Conservation (phyloP, 2,329 filamentous ascomycete species). For the Arthrobotrys iridis region DNA sequence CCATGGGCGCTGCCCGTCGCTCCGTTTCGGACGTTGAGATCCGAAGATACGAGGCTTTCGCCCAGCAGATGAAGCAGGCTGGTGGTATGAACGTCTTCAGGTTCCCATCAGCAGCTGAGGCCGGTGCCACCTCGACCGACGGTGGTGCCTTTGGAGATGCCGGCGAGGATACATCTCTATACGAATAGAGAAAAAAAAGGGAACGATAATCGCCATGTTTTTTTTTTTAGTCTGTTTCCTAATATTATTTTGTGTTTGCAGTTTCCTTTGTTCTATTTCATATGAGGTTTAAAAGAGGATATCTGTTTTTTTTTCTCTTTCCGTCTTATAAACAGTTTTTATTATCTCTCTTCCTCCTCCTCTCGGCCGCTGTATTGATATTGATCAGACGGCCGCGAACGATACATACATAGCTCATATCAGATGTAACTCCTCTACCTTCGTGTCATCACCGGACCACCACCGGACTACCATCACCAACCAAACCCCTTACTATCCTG, state of each 20-base stretch:
- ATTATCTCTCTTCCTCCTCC: background rate
- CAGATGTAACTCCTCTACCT: conserved; percentile 16
- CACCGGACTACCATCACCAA: background rate
- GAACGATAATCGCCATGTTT: conserved; percentile 1
- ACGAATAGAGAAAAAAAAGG: conserved; percentile 74
- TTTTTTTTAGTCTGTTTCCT: conserved; percentile 48
- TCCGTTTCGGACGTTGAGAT: conserved; percentile 98
- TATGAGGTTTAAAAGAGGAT: conserved; percentile 56
- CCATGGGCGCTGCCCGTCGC: conserved; percentile 91
- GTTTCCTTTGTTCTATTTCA: conserved; percentile 55
- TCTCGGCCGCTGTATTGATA: background rate
- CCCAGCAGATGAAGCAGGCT: conserved; percentile 98
- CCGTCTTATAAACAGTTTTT: background rate
- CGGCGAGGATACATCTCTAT: conserved; percentile 95
- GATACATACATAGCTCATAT: background rate
- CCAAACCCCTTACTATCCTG: background rate
- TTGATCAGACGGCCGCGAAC: no score
- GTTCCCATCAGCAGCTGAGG: conserved; percentile 77
- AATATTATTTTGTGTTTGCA: conserved; percentile 27
- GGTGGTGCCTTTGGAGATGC: conserved; percentile 77
- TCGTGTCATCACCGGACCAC: conserved; percentile 6
- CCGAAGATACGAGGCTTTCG: conserved; percentile 96
- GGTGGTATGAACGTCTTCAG: conserved; percentile 97
- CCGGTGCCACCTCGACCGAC: conserved; percentile 64
- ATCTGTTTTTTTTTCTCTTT: conserved; percentile 55